These are phyloP conservation scores for Vinca major DNA, from an alignment of 305 asterid species.

Conservation along the genomic window DNA sequence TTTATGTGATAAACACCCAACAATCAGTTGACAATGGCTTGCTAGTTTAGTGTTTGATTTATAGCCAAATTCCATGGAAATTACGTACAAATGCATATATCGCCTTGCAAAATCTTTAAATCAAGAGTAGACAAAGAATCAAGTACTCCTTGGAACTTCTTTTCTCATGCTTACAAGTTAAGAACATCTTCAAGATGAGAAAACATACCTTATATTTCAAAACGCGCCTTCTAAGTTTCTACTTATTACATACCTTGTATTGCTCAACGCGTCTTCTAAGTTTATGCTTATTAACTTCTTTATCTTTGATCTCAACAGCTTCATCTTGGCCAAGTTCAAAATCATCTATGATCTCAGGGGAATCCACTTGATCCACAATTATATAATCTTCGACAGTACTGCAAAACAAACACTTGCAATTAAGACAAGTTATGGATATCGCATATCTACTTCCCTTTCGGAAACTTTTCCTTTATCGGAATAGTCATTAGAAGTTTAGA, in stretches of 20 bases:
- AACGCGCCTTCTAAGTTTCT: no score
- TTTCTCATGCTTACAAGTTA: background rate
- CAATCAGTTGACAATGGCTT: background rate
- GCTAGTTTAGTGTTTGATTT: background rate
- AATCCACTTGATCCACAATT: conserved; percentile 63
- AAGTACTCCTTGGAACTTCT: background rate
- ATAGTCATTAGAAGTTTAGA: background rate
- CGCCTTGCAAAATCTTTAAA: background rate
- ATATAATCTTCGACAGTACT: conserved; percentile 85
- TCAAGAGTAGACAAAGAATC: no score
- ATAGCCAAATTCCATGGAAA: background rate
- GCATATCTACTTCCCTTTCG: no score
- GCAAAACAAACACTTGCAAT: conserved; percentile 22
- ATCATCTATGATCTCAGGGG: conserved; percentile 84
- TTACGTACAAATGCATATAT: background rate
- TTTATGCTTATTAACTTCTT: conserved; percentile 71
- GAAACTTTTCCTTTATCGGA: background rate
- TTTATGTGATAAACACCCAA: background rate
- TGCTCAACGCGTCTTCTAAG: conserved; percentile 68
- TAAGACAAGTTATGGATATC: background rate
- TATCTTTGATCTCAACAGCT: conserved; percentile 70
- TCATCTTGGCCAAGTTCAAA: conserved; percentile 85
- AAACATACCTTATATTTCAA: no score
- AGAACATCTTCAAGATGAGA: background rate
- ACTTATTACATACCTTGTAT: conserved; percentile 42